These are phyloP conservation scores for Candida boleticola DNA, from an alignment of 805 yeast species.

Conservation along the genomic window DNA sequence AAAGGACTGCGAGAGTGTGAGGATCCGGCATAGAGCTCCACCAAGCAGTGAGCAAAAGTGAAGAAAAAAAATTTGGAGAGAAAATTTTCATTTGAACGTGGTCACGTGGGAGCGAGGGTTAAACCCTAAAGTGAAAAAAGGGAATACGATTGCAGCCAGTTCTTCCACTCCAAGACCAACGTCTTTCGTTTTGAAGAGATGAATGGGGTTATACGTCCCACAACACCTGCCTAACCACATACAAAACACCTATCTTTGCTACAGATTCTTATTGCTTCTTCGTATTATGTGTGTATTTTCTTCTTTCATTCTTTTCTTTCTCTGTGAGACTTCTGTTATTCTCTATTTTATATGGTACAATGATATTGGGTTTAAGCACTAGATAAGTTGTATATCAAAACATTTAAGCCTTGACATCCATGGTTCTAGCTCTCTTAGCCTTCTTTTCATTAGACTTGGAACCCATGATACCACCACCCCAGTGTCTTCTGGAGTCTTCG, in stretches of 20 bases:
- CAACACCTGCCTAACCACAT: no score
- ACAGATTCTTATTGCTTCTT: no score
- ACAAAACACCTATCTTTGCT: no score
- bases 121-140: constrained; percentile 9
- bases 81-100: constrained; percentile 3
- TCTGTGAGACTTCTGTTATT: no score
- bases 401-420: constrained; percentile 19
- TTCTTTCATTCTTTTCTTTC: no score
- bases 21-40: constrained; percentile 5
- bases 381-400: no score
- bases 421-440: constrained; percentile 70
- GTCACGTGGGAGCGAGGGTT: constrained; percentile 5
- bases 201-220: no score
- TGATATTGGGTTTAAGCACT: background rate
- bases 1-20: background rate
- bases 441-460: constrained; percentile 84
- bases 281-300: no score
- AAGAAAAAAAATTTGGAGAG: background rate
- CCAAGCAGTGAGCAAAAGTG: background rate
- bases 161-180: no score
- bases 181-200: no score
- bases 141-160: no score
- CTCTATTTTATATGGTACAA: constrained; percentile 2
- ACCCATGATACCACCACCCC: constrained; percentile 99
- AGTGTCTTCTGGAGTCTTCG: constrained; percentile 96